These are phyloP conservation scores for Agastache rugosa DNA, from an alignment of 257 asterid genomes.

Conservation along the genomic window DNA sequence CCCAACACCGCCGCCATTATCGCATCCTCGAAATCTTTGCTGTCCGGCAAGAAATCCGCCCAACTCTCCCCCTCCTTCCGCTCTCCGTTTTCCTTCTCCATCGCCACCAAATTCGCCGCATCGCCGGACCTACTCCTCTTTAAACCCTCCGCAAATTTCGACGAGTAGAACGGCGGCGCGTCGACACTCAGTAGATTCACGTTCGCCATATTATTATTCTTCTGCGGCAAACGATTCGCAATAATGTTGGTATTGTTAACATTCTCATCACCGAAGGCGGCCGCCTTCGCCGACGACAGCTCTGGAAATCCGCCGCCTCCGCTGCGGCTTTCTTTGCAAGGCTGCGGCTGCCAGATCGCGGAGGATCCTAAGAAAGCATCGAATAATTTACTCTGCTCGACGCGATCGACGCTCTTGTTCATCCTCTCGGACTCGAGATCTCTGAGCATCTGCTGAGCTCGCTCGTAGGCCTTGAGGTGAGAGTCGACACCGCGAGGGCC, in stretches of 20 bases:
- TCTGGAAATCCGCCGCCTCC: neutral
- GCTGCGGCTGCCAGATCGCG: conserved; percentile 98
- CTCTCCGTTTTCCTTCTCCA: conserved; percentile 50
- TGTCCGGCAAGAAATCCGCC: conserved; percentile 75
- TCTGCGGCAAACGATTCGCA: conserved; percentile 30
- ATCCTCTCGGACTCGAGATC: conserved; percentile 88
- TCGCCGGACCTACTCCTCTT: conserved; percentile 78
- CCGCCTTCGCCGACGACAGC: conserved; percentile 33
- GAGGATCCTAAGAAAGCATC: conserved; percentile 89
- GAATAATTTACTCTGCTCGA: conserved; percentile 74
- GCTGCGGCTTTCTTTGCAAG: conserved; percentile 65
- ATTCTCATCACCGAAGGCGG: conserved; percentile 73
- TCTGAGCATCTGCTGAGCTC: conserved; percentile 94
- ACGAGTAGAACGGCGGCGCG: conserved; percentile 74
- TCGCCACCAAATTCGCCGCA: conserved; percentile 38
- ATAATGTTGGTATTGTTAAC: conserved; percentile 44
- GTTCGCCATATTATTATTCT: conserved; percentile 36
- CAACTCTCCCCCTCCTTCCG: conserved; percentile 51
- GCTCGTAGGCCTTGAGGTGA: conserved; percentile 94
- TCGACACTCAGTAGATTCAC: conserved; percentile 63
- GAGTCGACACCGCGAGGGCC: conserved; percentile 97
- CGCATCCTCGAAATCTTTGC: conserved; percentile 83
- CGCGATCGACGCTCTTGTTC: conserved; percentile 62
- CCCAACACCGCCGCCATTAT: conserved; percentile 79
- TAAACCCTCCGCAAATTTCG: conserved; percentile 59